These are phyloP conservation scores for Gautieria morchelliformis DNA, from an alignment of 768 basidiomycete genomes.

Conservation along the genomic window DNA sequence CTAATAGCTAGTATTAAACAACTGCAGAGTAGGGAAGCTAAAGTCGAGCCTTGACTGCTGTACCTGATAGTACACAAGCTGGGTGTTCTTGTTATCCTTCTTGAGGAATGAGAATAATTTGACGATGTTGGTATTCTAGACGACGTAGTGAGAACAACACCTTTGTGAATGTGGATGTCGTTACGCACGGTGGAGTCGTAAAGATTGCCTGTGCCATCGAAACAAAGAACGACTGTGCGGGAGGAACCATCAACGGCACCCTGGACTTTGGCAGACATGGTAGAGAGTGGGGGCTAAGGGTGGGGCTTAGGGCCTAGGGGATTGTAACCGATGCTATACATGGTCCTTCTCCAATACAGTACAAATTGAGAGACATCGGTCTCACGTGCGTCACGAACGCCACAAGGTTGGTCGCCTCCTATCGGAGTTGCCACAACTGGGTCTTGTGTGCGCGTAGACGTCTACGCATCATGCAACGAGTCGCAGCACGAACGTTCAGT, in stretches of 20 bases:
- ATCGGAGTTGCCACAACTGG: too few relatives aligned
- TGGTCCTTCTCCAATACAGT: too few relatives aligned
- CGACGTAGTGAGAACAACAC: not conserved
- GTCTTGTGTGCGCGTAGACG: not conserved
- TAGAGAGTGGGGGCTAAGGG: not conserved
- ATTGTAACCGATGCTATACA: not conserved
- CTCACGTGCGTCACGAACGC: not conserved
- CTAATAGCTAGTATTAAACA: slow-evolving; percentile 16
- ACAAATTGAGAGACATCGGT: too few relatives aligned
- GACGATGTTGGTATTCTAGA: slow-evolving; percentile 59
- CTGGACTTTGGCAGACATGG: not conserved
- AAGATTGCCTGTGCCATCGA: slow-evolving; percentile 56
- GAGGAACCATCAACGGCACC: not conserved
- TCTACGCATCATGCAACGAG: not conserved
- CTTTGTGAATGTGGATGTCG: not conserved
- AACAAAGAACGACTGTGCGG: slow-evolving; percentile 44
- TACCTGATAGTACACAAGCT: slow-evolving; percentile 68
- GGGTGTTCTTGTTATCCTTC: slow-evolving; percentile 45
- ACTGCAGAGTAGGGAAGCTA: not conserved
- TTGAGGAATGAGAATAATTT: slow-evolving; percentile 59
- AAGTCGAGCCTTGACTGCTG: not conserved
- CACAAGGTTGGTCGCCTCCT: not conserved
- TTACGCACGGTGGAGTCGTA: slow-evolving; percentile 37
- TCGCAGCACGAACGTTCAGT: not conserved
- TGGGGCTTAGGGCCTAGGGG: not conserved